Base-by-base conservation (phyloP, 2,329 filamentous ascomycete species). In the Botrytis squamosa region DNA sequence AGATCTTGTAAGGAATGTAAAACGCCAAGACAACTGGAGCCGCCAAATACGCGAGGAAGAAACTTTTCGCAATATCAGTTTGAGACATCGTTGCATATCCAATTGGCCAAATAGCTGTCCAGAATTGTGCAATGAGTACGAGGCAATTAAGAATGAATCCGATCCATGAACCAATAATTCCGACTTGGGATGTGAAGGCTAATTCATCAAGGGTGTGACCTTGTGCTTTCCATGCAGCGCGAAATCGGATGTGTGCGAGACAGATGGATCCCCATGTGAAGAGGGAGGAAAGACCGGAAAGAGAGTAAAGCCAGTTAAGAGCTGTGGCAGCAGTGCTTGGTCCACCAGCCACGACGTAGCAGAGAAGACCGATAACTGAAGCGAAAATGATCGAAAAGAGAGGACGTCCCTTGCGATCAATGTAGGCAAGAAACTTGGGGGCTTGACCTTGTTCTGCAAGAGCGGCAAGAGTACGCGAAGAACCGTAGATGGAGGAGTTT, bases 201-300 rank as follows among this genome's bases (percentile, higher is more conserved):
- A 93, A 86, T 79, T 91, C 89, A n/a, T 91, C 88, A 6, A 91
- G 80, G 3, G 84, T 85, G 77, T 87, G 88, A 38, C 89, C 89
- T 73, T 90, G 74, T 25, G 82, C 79, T 36, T 80, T 81, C 90
- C 90, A 92, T 0, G 89, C 90, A 7, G 79, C 76, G 55, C 90
- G 89, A 86, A 91, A 92, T 33, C 91, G 89, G 79, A 93, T 91
- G 78, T 93, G 91, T 3, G 89, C 86, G 29, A 90, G 80, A 80
- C 89, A 91, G 77, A 92, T 90, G 64, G 87, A 89, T 36, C 85
- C 88, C 90, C 90, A 92, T 25, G 89, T 80, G 73, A 80, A 91
- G 63, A 92, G 85, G 38, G 88, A 86, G 20, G 87, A 86, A 2
- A 92, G 85, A 71, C 88, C 90, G 4, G 89, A 91, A 20, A 92